A percentile compares a stretch with the other conserved stretches of the same genome.
These are phyloP conservation scores for Boletus rufocinnamomeus DNA, from an alignment of 768 basidiomycete species.

Conservation along the genomic window DNA sequence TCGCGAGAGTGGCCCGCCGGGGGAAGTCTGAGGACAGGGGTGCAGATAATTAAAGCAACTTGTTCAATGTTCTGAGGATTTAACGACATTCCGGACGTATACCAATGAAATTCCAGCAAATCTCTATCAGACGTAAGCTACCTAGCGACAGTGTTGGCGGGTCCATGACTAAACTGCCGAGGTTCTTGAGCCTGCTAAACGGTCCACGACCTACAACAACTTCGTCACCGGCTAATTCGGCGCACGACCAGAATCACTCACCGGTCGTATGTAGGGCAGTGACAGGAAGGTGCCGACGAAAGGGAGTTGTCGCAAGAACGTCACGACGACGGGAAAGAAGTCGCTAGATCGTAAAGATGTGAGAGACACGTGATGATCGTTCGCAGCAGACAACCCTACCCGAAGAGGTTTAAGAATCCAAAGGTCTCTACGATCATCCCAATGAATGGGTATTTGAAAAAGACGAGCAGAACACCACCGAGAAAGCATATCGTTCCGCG, in stretches of 20 bases:
- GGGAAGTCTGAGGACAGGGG: conserved; percentile 9
- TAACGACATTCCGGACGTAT: conserved; percentile 1
- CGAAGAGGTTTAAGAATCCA: conserved; percentile 96
- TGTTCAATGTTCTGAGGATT: conserved; percentile 5
- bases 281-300: conserved; percentile 86
- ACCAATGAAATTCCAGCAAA: conserved; percentile 19
- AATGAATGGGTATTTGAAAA: conserved; percentile 92
- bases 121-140: conserved; percentile 14
- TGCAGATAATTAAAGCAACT: neutral
- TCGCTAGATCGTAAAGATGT: conserved; percentile 56
- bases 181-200: conserved; percentile 75
- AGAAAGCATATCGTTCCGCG: conserved; percentile 88
- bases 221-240: conserved; percentile 7
- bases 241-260: conserved; percentile 38
- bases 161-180: conserved; percentile 58
- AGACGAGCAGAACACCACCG: conserved; percentile 89
- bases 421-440: conserved; percentile 94
- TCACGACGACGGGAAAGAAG: conserved; percentile 98
- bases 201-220: conserved; percentile 64
- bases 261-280: conserved; percentile 83
- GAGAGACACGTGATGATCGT: neutral
- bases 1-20: too few species aligned
- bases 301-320: conserved; percentile 94
- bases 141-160: conserved; percentile 1
- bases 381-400: conserved; percentile 48